Evolutionary conservation across 225 moss, liverwort and hornwort genomes (phyloP).

Genomic region (Straminergon stramineum): DNA sequence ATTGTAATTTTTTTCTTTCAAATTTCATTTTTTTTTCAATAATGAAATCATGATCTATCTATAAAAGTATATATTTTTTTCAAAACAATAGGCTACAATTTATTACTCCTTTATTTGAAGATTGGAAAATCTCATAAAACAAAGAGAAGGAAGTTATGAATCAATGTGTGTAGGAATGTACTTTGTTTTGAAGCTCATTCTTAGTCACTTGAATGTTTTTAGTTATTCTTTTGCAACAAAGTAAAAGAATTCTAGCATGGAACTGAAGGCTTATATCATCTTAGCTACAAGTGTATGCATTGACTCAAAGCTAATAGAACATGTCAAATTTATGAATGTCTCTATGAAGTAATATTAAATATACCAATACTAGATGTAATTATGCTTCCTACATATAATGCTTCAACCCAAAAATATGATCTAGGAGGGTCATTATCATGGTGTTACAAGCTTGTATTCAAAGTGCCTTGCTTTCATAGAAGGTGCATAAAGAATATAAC

Average conservation of each 20-base stretch:
- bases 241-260: neutral
- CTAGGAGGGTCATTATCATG: neutral
- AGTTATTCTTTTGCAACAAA: neutral
- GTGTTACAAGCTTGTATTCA: rapidly evolving
- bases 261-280: neutral
- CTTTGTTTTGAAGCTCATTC: neutral
- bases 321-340: neutral
- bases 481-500: neutral
- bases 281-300: neutral
- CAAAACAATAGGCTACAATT: neutral
- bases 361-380: neutral
- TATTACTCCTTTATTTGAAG: neutral
- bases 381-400: neutral
- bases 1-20: neutral
- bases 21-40: neutral
- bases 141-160: neutral
- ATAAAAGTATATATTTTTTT: neutral
- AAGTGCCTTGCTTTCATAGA: neutral
- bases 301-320: neutral
- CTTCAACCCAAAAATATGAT: neutral
- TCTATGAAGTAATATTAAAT: neutral
- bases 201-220: neutral
- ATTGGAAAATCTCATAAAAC: neutral
- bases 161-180: neutral
- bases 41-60: neutral